Conservation (phyloP, 2,329 filamentous ascomycete genomes). For the Thielaviopsis musarum region DNA sequence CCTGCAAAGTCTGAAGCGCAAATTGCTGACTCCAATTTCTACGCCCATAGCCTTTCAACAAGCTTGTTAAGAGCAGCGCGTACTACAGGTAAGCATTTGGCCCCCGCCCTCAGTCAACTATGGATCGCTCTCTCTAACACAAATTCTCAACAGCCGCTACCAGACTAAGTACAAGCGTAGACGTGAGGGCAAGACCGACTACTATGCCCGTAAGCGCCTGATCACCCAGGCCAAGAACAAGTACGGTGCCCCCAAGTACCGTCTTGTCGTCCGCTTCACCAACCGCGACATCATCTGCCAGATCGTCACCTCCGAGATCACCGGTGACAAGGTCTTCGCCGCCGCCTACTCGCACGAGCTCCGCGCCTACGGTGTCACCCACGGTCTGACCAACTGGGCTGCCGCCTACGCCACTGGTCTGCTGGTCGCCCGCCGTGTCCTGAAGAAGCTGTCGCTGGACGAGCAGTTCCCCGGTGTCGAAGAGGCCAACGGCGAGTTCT, state of each 20-base stretch:
- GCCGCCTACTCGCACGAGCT: conserved; percentile 95
- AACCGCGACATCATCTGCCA: conserved; percentile 99
- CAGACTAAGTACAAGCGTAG: conserved; percentile 99
- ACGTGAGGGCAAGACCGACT: conserved; percentile 95
- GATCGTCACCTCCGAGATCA: conserved; percentile 92
- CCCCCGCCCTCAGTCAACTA: neutral
- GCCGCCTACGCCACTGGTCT: conserved; percentile 95
- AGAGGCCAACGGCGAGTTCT: conserved; percentile 93
- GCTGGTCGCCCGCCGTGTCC: conserved; percentile 85
- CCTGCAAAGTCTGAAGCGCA: conserved; percentile 64
- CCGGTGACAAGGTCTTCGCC: conserved; percentile 90
- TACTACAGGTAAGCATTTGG: conserved; percentile 75
- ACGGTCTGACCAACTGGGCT: conserved; percentile 99
- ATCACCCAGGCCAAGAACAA: conserved; percentile 99
- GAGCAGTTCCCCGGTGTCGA: conserved; percentile 89
- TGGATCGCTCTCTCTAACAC: no score
- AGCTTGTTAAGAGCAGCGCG: conserved; percentile 91
- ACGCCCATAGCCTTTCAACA: conserved; percentile 62
- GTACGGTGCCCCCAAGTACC: conserved; percentile 99
- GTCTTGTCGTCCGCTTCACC: conserved; percentile 97
- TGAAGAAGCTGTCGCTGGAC: conserved; percentile 93
- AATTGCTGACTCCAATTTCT: conserved; percentile 93
- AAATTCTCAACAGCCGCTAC: conserved; percentile 54
- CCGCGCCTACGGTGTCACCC: conserved; percentile 88
- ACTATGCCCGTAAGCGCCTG: conserved; percentile 98